phyloP scores from a whole-genome alignment of 1,139 yeast species.

The Keqinozyma sinolaborantium region DNA sequence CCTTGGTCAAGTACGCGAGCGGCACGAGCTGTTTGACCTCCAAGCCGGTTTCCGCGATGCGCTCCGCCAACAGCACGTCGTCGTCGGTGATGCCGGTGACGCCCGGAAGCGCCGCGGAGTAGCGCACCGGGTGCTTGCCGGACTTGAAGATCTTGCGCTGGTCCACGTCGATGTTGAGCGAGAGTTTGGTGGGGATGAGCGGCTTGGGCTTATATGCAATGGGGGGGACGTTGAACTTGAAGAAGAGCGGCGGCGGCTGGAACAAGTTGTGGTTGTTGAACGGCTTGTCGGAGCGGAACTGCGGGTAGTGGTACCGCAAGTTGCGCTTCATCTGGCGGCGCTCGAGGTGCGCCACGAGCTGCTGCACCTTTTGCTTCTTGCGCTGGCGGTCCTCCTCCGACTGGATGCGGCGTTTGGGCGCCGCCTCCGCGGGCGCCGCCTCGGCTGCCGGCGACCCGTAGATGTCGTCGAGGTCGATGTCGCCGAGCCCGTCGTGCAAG shows the following conservation, averaged over 20 bases:
- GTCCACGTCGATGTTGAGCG: conserved; percentile 48
- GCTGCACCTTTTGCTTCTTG: conserved; percentile 23
- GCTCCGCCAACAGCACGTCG: conserved; percentile 30
- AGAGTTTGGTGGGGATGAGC: conserved; percentile 55
- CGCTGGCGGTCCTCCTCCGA: conserved; percentile 14
- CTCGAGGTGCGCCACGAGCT: conserved; percentile 30
- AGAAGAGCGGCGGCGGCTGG: conserved; percentile 57
- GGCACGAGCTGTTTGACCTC: conserved; percentile 15
- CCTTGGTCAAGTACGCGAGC: conserved; percentile 26
- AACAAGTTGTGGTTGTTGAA: conserved; percentile 67
- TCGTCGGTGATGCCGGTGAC: conserved; percentile 23
- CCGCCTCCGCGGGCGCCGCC: conserved; percentile 8
- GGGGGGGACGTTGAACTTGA: conserved; percentile 50
- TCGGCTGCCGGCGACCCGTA: no score
- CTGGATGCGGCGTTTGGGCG: conserved; percentile 15
- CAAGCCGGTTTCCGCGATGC: conserved; percentile 11
- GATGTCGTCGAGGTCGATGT: conserved; percentile 34
- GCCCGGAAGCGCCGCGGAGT: not conserved
- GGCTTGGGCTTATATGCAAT: conserved; percentile 48
- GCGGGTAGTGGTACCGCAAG: conserved; percentile 57
- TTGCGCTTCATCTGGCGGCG: conserved; percentile 28
- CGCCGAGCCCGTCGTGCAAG: conserved; percentile 40
- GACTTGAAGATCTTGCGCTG: conserved; percentile 42
- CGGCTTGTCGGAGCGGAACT: conserved; percentile 52
- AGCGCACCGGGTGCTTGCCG: conserved; percentile 8